Evolutionary conservation across 1,139 yeast species (phyloP), one percentile per base, ranked within the genome.

Genomic region (Candida mesenterica): DNA sequence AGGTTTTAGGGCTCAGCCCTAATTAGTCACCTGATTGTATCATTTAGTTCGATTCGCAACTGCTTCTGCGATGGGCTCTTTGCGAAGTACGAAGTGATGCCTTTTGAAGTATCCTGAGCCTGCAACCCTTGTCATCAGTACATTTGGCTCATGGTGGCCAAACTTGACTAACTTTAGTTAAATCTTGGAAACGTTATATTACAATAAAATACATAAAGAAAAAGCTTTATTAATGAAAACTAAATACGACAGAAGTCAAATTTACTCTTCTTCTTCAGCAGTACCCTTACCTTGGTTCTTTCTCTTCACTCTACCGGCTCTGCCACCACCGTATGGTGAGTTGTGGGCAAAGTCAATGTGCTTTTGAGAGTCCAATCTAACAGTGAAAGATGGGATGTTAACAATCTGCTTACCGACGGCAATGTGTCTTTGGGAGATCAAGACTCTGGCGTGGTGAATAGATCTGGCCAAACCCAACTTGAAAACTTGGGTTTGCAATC

Each of bases 241-340:
- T 42, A 40, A 41, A 36, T 41, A 34, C 41, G 39, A 33, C 32
- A 36, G 28, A 34, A 46, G 49, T 52, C 39, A 50, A 49, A 61
- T 61, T 63, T 75, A 77, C 49, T 68, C 75, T 49, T 68, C 75
- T 59, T 75, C 94, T 55, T 70, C 92, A 49, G 65, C 87, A 48
- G 67, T 92, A 57, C 68, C 81, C 70, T 78, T 82, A 68, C 75
- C 82, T 70, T 83, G 86, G 82, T 85, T 81, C 79, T 80, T 90
- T 87, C 98, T 89, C 84, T 94, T 94, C 65, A 88, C 96, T 82
- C 98, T 94, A 73, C 99, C 99, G 61, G 98, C 94, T 80, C 98
- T 92, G 61, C 97, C 98, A 79, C 98, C 98, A 72, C 98, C 98
- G 88, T 87, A 92, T 74, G 99, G 98, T 56, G 98, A 92, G 72